Conservation (phyloP, 495 filamentous ascomycete species). For the Hypomontagnella monticulosa region DNA sequence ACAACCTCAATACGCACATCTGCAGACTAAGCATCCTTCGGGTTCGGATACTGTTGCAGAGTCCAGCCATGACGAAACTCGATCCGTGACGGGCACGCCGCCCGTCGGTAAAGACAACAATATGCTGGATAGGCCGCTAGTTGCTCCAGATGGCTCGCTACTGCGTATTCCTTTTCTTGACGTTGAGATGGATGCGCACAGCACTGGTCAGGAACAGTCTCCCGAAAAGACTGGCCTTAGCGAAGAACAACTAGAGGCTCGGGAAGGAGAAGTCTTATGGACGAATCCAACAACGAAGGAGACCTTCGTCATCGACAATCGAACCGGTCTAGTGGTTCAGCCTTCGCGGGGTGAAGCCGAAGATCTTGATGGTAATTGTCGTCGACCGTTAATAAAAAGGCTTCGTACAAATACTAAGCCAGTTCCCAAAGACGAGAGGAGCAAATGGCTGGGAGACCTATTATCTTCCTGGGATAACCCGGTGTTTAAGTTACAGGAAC, state of each 20-base stretch:
- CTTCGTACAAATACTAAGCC: conserved; percentile 32
- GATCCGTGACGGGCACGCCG: not conserved
- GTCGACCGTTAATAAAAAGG: conserved; percentile 24
- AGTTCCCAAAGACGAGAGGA: conserved; percentile 27
- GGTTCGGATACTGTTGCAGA: not conserved
- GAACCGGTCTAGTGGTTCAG: conserved; percentile 67
- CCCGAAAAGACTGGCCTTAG: not conserved
- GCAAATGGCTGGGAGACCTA: conserved; percentile 53
- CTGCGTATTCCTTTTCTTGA: conserved; percentile 53
- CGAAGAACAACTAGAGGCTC: not conserved
- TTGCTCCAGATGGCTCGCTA: conserved; percentile 47
- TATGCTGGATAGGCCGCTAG: conserved; percentile 33
- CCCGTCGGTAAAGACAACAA: conserved; percentile 31
- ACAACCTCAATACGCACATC: conserved; percentile 39
- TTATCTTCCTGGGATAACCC: conserved; percentile 51
- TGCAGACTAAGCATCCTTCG: conserved; percentile 12
- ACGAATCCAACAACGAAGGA: conserved; percentile 72
- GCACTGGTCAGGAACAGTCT: not conserved
- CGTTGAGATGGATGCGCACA: conserved; percentile 15
- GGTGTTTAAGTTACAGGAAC: conserved; percentile 52
- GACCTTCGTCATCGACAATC: conserved; percentile 64
- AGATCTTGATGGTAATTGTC: not conserved
- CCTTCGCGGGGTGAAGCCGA: not conserved
- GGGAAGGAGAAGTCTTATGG: conserved; percentile 64
- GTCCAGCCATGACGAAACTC: not conserved